Evolutionary conservation across 345 rosid genomes (phyloP), one percentile per base, ranked within the genome.

Genomic region (Gossypium stocksii): DNA sequence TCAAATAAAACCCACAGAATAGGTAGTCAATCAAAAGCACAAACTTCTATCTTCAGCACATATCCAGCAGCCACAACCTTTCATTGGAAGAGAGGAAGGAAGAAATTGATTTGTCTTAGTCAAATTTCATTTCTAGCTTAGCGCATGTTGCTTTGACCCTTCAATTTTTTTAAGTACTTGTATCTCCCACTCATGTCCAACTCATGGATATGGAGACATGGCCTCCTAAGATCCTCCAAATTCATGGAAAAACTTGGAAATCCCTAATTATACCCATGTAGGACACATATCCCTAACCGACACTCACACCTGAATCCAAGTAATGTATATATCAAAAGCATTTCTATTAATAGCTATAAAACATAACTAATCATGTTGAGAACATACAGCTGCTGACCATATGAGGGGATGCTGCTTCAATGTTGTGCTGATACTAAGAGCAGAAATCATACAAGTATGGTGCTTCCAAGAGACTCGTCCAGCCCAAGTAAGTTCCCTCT

Each of bases 401-500:
- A 95, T 93, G 80, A 95, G 93, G 25, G 99, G 97, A 76, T 94
- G 97, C 81, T 91, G 98, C 88, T 93, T 93, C 83, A 88, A 82
- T 56, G 96, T 89, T 63, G 98, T 89, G 82, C 93, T 95, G 81
- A 95, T 93, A 82, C 98, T 95, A 80, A 95, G 89, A 19, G 98
- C 98, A 82, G 99, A 91, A 79, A 95, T 83, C 91, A 80, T 85
- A 89, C 98, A 90, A 74, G 99, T 93, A 75, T 95, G 99, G 80
- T 90, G 91, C 86, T 95, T 95, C 98, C 96, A 95, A 10, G 76
- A 75, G 74, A 89, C 77, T 74, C 97, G 86, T 69, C 99, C 99
- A 46, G 98, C 97, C 97, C 99, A 93, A 61, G 96, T 91, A 82
- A 83, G 93, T 85, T 95, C 98, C 83, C 80, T 83, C 78, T 93